Percentiles rank a stretch among this genome's conserved stretches.
phyloP scores from a whole-genome alignment of 495 filamentous ascomycete species.

The Hypoxylon fuscum region DNA sequence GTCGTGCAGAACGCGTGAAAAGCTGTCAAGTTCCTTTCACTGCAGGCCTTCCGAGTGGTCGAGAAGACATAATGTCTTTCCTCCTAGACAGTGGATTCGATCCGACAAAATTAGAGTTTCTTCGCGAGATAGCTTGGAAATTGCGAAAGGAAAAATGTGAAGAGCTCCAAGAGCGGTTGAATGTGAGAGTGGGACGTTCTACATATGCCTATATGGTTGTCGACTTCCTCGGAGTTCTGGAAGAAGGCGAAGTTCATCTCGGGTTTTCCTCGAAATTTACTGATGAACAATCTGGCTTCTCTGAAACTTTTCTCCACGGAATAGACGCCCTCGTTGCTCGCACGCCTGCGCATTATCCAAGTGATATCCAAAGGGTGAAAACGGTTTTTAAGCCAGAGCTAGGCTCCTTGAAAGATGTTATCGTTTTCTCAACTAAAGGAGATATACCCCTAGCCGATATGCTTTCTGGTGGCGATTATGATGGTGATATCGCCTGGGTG shows the following conservation, averaged over 20 bases:
- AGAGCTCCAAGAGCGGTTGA: constrained; percentile 67
- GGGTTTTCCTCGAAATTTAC: constrained; percentile 76
- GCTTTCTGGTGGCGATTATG: constrained; percentile 93
- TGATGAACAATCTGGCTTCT: constrained; percentile 61
- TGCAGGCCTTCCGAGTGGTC: constrained; percentile 62
- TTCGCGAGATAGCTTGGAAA: constrained; percentile 65
- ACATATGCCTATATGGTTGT: constrained; percentile 83
- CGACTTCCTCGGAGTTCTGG: constrained; percentile 76
- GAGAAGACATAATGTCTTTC: constrained; percentile 61
- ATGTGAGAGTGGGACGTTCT: constrained; percentile 77
- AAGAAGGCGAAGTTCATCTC: constrained; percentile 80
- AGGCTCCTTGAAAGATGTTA: constrained; percentile 80
- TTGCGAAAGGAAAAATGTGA: constrained; percentile 65
- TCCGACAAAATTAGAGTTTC: constrained; percentile 64
- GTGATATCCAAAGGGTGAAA: constrained; percentile 80
- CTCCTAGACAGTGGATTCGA: constrained; percentile 74
- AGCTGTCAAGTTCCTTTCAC: constrained; percentile 52
- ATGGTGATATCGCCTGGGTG: constrained; percentile 89
- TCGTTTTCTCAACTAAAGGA: constrained; percentile 82
- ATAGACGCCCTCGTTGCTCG: constrained; percentile 88
- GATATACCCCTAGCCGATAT: constrained; percentile 76
- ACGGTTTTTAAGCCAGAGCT: constrained; percentile 71
- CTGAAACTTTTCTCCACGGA: constrained; percentile 68
- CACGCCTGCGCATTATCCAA: constrained; percentile 79
- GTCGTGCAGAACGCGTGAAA: constrained; percentile 45